Percentiles rank a stretch among this genome's conserved stretches.
Evolutionary conservation across 169 alveolate species (phyloP).

Genomic region (Plasmodium inui): DNA sequence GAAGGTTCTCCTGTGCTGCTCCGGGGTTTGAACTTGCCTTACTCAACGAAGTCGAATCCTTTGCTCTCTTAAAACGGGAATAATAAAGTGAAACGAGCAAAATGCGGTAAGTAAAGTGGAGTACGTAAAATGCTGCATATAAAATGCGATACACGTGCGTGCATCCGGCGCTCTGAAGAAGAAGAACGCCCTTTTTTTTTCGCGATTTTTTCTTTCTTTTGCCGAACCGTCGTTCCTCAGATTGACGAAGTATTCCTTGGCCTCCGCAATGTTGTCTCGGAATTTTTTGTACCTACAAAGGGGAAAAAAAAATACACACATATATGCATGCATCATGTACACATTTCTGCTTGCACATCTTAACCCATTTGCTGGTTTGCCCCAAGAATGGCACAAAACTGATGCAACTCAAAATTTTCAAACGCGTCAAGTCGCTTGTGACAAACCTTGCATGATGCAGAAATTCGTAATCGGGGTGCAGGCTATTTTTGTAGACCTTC

Average conservation of each 20-base stretch:
- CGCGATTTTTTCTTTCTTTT: not conserved
- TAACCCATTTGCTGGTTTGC: not conserved
- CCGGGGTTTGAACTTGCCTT: not conserved
- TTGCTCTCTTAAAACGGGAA: not conserved
- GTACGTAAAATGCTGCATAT: not conserved
- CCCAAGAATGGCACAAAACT: not conserved
- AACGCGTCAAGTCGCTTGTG: not conserved
- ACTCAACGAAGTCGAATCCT: constrained; percentile 3
- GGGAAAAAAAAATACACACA: constrained; percentile 2
- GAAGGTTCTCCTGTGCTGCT: not conserved
- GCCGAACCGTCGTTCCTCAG: constrained; percentile 47
- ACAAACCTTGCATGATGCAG: constrained; percentile 79
- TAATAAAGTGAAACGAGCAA: not conserved
- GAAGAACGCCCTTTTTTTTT: not conserved
- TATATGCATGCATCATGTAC: not conserved
- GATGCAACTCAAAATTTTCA: not conserved
- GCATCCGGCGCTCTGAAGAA: not conserved
- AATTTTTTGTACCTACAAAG: constrained; percentile 25
- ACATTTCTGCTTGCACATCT: constrained; percentile 11
- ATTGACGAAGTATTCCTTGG: constrained; percentile 39
- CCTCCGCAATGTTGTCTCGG: constrained; percentile 50
- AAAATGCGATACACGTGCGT: not conserved
- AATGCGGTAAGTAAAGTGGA: not conserved
- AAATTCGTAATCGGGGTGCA: constrained; percentile 85
- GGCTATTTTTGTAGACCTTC: constrained; percentile 77